Evolutionary conservation across 31 red algal species (phyloP), one percentile per base, ranked within the genome.

Genomic region (Odonthalia washingtoniensis): DNA sequence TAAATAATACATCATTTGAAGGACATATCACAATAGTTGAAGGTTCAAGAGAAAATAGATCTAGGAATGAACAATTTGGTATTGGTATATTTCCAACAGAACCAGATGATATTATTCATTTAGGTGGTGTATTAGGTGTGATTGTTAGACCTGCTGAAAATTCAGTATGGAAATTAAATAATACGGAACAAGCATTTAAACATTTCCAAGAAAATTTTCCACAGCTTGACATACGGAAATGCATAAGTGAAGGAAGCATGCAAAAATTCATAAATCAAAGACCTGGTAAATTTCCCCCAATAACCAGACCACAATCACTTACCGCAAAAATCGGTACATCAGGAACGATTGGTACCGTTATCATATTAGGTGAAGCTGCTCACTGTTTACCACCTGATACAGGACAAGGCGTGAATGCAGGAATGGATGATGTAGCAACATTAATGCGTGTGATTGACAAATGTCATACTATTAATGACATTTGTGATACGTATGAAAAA

Each of bases 331-430:
- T 78, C 28, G 84, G 84, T 4, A 38, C 44, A 6, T 28, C 42
- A 17, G 63, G 42, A 5, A 77, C 57, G 42, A 31, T 60, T 37
- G 67, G 35, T 36, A 77, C 53, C 2, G 90, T 93, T 17, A 78
- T 84, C 5, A 64, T 95, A 1, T 46, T 87, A 0, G 93, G 93
- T 28, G 93, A 95, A 44, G 87, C 93, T 5, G 87, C 87, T 1
- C 93, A 95, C 60, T 57, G 78, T 32, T 87, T 91, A 40, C 83
- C 89, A 52, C 93, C 93, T 2, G 88, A 90, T 42, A 38, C 82
- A 12, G 93, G 93, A 32, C 88, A 95, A 49, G 93, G 93, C 36
- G 49, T 91, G 64, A 95, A 95, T 67, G 70, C 79, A 1, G 80
- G 64, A 5, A 75, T 91, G 2, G 93, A 95, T 39, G 93, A 95